These are phyloP conservation scores for Lepidopterella palustris DNA, from an alignment of 495 filamentous ascomycete genomes.

Conservation along the genomic window DNA sequence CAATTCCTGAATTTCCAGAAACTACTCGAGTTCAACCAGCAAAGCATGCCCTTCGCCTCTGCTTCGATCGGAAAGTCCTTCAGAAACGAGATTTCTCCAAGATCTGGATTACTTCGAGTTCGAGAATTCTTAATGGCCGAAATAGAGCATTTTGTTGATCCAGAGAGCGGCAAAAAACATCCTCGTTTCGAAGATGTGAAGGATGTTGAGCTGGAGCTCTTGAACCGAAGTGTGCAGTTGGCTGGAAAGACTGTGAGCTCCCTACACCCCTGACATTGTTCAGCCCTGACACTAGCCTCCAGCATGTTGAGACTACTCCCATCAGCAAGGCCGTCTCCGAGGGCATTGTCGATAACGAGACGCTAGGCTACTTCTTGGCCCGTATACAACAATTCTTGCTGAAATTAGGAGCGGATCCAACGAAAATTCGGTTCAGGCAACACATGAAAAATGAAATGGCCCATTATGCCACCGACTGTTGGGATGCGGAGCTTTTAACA, in stretches of 20 bases:
- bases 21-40: conserved; percentile 71
- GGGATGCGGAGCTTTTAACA: conserved; percentile 74
- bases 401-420: conserved; percentile 61
- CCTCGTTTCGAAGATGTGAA: conserved; percentile 60
- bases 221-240: conserved; percentile 66
- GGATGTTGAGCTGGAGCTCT: conserved; percentile 58
- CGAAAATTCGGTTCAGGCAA: conserved; percentile 74
- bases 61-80: conserved; percentile 73
- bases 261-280: too few species aligned
- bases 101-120: conserved; percentile 59
- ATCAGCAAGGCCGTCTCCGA: conserved; percentile 67
- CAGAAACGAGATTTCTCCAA: conserved; percentile 67
- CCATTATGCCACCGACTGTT: conserved; percentile 79
- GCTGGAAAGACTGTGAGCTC: conserved; percentile 51
- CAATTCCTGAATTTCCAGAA: conserved; percentile 51
- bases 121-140: conserved; percentile 73
- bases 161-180: conserved; percentile 65
- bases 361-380: conserved; percentile 79
- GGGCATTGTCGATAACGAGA: conserved; percentile 72
- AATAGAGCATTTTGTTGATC: conserved; percentile 77
- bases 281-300: not conserved
- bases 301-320: conserved; percentile 47
- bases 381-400: conserved; percentile 68
- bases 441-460: conserved; percentile 82
- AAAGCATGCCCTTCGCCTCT: conserved; percentile 67